Base-by-base conservation (phyloP, 176 grass and related monocot genomes). In the Hyparrhenia diplandra region DNA sequence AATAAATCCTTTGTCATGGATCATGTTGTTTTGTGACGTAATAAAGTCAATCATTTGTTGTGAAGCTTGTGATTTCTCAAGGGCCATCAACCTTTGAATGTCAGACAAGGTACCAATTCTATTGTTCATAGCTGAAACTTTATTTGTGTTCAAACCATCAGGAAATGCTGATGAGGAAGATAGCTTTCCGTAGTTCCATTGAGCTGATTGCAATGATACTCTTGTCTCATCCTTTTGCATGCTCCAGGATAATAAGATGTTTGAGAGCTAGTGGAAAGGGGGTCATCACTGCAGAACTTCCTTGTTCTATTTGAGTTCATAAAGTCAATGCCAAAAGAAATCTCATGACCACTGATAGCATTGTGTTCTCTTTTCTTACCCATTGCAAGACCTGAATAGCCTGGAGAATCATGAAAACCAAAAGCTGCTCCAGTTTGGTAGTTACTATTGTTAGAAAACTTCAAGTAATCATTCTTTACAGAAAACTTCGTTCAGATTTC, bases 311-410 rank as follows among this genome's bases (percentile, higher is more conserved):
- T 68, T 41, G 59, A 39, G 16, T 87, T 74, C 7, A 66, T n/a
- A 51, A 80, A 69, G 21, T 73, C 79, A n/a, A 18, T 55, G 10
- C 30, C 47, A 82, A 82, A 87, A 79, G 43, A 87, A 87, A 62
- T 42, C 27, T 39, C 82, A 74, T 71, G 78, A 64, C 57, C 61
- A 77, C 10, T 72, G 80, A 89, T 80, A 88, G 77, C 40, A 68
- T 73, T 81, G 70, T 87, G 52, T 8, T 89, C 74, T 87, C 81
- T 89, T 88, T 90, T 93, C 76, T 45, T 87, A 73, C 78, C 60
- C 27, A 60, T 83, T 21, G 42, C 32, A 41, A 69, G 71, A 37
- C 80, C 79, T 35, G 72, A 60, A 43, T 83, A 27, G 17, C 72
- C 18, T 35, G 43, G 67, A 71, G 84, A 90, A 74, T 80, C 59